phyloP scores from a whole-genome alignment of 768 basidiomycete genomes.

The Suillus americanus region DNA sequence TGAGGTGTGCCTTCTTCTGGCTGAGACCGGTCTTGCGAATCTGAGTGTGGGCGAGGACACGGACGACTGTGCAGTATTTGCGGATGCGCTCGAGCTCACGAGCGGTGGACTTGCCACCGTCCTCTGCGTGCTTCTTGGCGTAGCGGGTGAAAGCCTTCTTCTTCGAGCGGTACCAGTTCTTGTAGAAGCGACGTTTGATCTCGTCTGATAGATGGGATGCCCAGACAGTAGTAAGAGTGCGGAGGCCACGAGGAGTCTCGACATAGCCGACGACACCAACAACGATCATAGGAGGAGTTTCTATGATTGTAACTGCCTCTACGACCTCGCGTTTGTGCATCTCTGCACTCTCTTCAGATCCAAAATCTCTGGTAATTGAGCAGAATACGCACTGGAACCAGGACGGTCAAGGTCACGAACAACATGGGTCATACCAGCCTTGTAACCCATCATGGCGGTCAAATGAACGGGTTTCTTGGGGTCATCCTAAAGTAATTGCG shows the following conservation, averaged over 20 bases:
- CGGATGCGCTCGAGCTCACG: constrained; percentile 99
- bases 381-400: constrained; percentile 82
- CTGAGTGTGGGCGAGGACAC: constrained; percentile 98
- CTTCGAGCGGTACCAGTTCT: constrained; percentile 99
- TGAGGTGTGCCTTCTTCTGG: constrained; percentile 99
- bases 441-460: constrained; percentile 98
- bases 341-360: constrained; percentile 49
- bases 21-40: constrained; percentile 95
- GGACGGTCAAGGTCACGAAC: constrained; percentile 99
- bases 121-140: constrained; percentile 98
- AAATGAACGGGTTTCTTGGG: constrained; percentile 98
- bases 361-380: background rate
- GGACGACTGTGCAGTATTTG: constrained; percentile 99
- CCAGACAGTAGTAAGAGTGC: constrained; percentile 98
- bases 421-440: constrained; percentile 99
- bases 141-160: constrained; percentile 99
- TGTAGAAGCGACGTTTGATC: constrained; percentile 99
- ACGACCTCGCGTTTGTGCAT: constrained; percentile 99
- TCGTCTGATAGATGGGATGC: constrained; percentile 97
- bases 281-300: constrained; percentile 95
- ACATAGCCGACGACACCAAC: constrained; percentile 99
- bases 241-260: constrained; percentile 98
- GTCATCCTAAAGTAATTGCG: constrained; percentile 72
- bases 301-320: constrained; percentile 93
- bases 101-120: constrained; percentile 85